phyloP scores from a whole-genome alignment of 208 protist genomes.

The Blechomonas ayalai region DNA sequence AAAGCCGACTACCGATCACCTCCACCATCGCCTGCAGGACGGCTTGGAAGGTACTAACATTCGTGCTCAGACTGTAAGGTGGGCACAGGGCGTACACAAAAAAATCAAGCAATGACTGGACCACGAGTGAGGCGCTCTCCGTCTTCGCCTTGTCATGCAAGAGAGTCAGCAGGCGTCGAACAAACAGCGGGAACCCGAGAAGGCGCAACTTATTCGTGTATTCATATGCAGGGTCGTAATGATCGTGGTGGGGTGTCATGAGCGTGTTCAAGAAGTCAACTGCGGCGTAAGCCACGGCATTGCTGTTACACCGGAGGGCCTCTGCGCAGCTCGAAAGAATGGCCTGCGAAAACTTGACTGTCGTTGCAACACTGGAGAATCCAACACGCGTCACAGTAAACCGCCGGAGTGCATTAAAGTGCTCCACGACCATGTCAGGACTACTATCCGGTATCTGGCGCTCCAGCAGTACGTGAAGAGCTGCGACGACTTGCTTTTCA shows the following conservation, averaged over 20 bases:
- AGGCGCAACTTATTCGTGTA: slow-evolving; percentile 86
- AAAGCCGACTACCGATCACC: slow-evolving; percentile 60
- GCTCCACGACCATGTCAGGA: slow-evolving; percentile 29
- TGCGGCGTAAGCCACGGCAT: slow-evolving; percentile 64
- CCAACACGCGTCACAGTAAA: slow-evolving; percentile 80
- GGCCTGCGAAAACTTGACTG: slow-evolving; percentile 51
- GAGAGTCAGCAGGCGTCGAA: slow-evolving; percentile 56
- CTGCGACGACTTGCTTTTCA: slow-evolving; percentile 79
- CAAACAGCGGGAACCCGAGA: slow-evolving; percentile 59
- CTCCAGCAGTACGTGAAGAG: slow-evolving; percentile 50
- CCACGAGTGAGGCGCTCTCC: slow-evolving; percentile 75
- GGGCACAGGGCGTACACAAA: slow-evolving; percentile 89
- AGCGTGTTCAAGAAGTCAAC: slow-evolving; percentile 87
- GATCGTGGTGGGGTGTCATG: slow-evolving; percentile 91
- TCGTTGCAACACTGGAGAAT: slow-evolving; percentile 77
- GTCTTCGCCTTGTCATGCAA: slow-evolving; percentile 58
- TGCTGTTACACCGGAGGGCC: slow-evolving; percentile 62
- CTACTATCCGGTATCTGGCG: slow-evolving; percentile 34
- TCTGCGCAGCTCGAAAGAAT: slow-evolving; percentile 40
- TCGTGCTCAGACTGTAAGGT: slow-evolving; percentile 85
- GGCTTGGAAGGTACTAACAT: slow-evolving; percentile 51
- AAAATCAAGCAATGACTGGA: slow-evolving; percentile 79
- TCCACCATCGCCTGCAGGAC: slow-evolving; percentile 63
- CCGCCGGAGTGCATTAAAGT: slow-evolving; percentile 78
- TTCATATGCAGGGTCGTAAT: slow-evolving; percentile 88